Conservation (phyloP, 805 yeast genomes). For the Candida nanaspora region DNA sequence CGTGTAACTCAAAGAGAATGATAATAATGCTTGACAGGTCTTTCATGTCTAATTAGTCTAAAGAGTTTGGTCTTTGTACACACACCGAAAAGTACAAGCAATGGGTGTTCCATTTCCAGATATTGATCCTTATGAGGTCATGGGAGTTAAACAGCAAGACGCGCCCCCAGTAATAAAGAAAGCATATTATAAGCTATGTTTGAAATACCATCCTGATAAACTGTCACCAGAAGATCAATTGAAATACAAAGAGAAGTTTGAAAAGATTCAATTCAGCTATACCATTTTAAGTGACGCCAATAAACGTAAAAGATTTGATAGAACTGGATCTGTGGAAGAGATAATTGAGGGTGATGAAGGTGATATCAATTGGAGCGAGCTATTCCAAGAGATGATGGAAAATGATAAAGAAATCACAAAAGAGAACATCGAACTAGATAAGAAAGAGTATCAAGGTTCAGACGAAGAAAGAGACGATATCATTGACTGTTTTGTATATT, state of each 20-base stretch:
- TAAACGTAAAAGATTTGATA: slow-evolving; percentile 53
- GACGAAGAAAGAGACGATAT: slow-evolving; percentile 57
- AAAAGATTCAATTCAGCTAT: slow-evolving; percentile 70
- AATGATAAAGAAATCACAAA: slow-evolving; percentile 40
- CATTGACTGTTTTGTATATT: slow-evolving; percentile 45
- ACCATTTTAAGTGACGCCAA: slow-evolving; percentile 53
- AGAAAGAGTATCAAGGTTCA: slow-evolving; percentile 52
- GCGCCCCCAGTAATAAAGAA: slow-evolving; percentile 53
- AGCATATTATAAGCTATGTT: slow-evolving; percentile 58
- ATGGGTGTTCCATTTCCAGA: slow-evolving; percentile 41
- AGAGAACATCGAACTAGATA: slow-evolving; percentile 68
- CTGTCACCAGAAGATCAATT: slow-evolving; percentile 25
- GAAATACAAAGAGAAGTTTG: slow-evolving; percentile 38
- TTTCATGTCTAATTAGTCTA: no score
- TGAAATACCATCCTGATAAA: slow-evolving; percentile 70
- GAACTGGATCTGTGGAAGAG: slow-evolving; percentile 55
- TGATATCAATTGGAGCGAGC: slow-evolving; percentile 51
- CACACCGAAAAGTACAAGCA: no score
- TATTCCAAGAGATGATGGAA: slow-evolving; percentile 39
- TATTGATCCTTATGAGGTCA: slow-evolving; percentile 53
- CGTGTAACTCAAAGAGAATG: no score
- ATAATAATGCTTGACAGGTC: no score
- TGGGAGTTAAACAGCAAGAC: slow-evolving; percentile 34
- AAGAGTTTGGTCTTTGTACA: no score
- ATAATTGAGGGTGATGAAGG: slow-evolving; percentile 15